Evolutionary conservation across 2,329 filamentous ascomycete genomes (phyloP).

Genomic region (Beauveria sp.): DNA sequence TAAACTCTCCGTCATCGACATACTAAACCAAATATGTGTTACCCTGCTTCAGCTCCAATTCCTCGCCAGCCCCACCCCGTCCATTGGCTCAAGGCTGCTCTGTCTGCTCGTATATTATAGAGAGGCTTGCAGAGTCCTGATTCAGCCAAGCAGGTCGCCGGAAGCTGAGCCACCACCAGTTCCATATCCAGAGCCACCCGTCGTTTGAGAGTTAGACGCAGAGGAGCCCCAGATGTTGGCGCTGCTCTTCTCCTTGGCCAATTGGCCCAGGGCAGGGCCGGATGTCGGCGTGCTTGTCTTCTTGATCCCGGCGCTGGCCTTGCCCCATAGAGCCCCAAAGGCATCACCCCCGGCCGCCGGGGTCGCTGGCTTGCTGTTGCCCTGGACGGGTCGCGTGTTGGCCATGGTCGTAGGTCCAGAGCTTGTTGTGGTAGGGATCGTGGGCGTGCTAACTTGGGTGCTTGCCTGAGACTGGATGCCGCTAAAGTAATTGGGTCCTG

Average conservation of each 20-base stretch:
- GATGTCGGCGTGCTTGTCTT: slow-evolving; percentile 55
- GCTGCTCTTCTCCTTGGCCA: slow-evolving; percentile 96
- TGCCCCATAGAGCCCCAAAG: slow-evolving; percentile 81
- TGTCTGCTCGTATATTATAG: neutral
- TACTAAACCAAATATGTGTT: neutral
- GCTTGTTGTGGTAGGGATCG: slow-evolving; percentile 25
- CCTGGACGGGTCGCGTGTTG: slow-evolving; percentile 40
- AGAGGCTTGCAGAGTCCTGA: neutral
- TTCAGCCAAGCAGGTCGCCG: slow-evolving; percentile 41
- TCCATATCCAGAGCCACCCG: slow-evolving; percentile 12
- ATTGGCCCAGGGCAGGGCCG: slow-evolving; percentile 78
- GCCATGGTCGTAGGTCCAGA: slow-evolving; percentile 31
- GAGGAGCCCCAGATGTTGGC: slow-evolving; percentile 88
- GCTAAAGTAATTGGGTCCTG: slow-evolving; percentile 90
- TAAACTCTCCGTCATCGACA: neutral
- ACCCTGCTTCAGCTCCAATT: neutral
- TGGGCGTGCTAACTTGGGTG: slow-evolving; percentile 12
- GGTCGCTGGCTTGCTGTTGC: slow-evolving; percentile 43
- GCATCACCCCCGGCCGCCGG: slow-evolving; percentile 65
- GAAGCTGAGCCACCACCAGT: slow-evolving; percentile 31
- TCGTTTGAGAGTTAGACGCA: slow-evolving; percentile 18
- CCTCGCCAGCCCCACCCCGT: neutral
- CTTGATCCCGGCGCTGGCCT: slow-evolving; percentile 65
- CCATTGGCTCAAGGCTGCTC: neutral
- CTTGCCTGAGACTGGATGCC: slow-evolving; percentile 51